Evolutionary conservation across 169 alveolate genomes (phyloP).

Genomic region (Neospora caninum): DNA sequence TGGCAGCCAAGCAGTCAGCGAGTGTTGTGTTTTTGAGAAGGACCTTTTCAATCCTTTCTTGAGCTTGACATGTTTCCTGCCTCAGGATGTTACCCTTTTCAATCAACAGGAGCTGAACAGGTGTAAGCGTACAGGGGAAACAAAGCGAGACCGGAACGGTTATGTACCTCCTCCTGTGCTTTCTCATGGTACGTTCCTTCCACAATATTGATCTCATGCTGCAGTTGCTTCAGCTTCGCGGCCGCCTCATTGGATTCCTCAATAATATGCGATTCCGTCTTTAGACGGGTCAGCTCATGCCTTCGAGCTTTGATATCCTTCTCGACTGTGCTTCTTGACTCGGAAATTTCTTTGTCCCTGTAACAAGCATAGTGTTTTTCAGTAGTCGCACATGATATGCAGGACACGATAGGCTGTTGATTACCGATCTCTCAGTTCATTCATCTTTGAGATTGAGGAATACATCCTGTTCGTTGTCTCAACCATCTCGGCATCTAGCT

Average conservation of each 20-base stretch:
- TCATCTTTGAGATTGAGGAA: constrained; percentile 27
- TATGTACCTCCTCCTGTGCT: background rate
- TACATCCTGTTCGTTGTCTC: constrained; percentile 16
- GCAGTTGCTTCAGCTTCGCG: background rate
- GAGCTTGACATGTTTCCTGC: background rate
- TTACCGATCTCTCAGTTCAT: constrained; percentile 18
- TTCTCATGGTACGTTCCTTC: background rate
- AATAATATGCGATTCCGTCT: background rate
- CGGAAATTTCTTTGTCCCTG: background rate
- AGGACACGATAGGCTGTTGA: background rate
- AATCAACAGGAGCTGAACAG: background rate
- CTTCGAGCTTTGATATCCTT: background rate
- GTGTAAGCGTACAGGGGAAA: background rate
- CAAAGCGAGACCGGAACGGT: background rate
- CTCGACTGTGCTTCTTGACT: background rate
- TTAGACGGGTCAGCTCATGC: background rate
- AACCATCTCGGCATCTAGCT: constrained; percentile 29
- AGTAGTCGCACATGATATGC: background rate
- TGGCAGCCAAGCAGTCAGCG: background rate
- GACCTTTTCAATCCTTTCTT: background rate
- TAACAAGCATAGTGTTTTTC: background rate
- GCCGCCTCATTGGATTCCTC: background rate
- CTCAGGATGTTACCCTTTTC: background rate
- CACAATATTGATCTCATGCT: background rate
- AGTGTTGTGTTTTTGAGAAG: too few species aligned